A percentile compares a stretch with the other conserved stretches of the same genome.
These are phyloP conservation scores for Byssoonygena ceratinophila DNA, from an alignment of 2,329 filamentous ascomycete species.

Conservation along the genomic window DNA sequence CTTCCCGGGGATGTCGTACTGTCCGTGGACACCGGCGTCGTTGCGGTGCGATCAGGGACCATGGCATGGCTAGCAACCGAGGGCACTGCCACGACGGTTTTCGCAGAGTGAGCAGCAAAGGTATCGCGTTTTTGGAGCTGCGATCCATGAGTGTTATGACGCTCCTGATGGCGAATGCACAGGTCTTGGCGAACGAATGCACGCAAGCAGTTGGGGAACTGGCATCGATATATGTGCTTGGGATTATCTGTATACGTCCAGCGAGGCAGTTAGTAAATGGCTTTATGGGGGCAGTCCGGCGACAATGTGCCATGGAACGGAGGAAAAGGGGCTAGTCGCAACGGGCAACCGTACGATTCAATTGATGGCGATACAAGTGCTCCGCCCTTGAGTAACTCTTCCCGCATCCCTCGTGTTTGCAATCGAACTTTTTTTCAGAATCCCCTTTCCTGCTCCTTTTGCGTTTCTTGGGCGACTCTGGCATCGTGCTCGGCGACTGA, in stretches of 20 bases:
- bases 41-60: neutral
- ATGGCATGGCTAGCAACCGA: constrained; percentile 7
- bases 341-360: constrained; percentile 61
- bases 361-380: constrained; percentile 89
- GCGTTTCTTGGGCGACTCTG: constrained; percentile 31
- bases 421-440: constrained; percentile 55
- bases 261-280: neutral
- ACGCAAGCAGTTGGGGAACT: constrained; percentile 80
- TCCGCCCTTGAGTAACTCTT: constrained; percentile 96
- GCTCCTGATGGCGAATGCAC: constrained; percentile 71
- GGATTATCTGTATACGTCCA: constrained; percentile 57
- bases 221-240: constrained; percentile 89
- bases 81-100: constrained; percentile 14
- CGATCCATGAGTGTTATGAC: constrained; percentile 57
- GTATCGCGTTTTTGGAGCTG: constrained; percentile 42
- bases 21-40: constrained; percentile 5
- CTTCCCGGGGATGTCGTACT: constrained; percentile 10
- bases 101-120: constrained; percentile 29
- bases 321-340: neutral
- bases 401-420: constrained; percentile 73
- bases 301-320: neutral
- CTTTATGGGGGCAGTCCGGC: neutral
- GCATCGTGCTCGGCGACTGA: constrained; percentile 1
- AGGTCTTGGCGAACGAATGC: constrained; percentile 90
- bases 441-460: constrained; percentile 38